Percentiles rank a stretch among this genome's conserved stretches.
Conservation (phyloP, 2,329 filamentous ascomycete genomes). For the Escovopsis sp. region DNA sequence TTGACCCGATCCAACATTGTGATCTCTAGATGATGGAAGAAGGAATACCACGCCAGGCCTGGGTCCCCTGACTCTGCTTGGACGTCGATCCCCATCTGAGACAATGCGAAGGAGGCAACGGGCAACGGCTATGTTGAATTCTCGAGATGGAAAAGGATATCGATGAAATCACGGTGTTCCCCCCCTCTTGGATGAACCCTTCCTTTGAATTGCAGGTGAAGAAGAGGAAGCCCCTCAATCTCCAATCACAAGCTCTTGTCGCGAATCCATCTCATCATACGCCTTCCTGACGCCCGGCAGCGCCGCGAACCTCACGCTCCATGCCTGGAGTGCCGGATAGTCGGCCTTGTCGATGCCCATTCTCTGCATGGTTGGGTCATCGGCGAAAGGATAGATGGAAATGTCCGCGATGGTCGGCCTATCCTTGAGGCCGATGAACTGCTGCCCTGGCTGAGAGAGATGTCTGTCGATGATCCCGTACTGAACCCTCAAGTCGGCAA, state of each 20-base stretch:
- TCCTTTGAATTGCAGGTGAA: background rate
- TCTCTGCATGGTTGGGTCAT: slow-evolving; percentile 4
- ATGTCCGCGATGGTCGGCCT: slow-evolving; percentile 7
- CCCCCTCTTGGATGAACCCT: background rate
- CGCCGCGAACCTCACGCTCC: slow-evolving; percentile 4
- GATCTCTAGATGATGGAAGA: too few relatives aligned
- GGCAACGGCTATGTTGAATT: too few relatives aligned
- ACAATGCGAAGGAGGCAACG: too few relatives aligned
- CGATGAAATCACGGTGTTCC: background rate
- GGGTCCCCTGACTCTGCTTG: too few relatives aligned
- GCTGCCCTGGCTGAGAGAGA: slow-evolving; percentile 5
- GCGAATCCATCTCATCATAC: slow-evolving; percentile 3
- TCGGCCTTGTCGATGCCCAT: slow-evolving; percentile 3
- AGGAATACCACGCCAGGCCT: too few relatives aligned
- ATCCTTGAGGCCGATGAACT: slow-evolving; percentile 4
- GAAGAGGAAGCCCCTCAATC: background rate
- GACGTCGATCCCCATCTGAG: too few relatives aligned
- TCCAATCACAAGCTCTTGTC: background rate
- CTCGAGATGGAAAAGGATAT: too few relatives aligned
- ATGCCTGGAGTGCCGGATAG: slow-evolving; percentile 4
- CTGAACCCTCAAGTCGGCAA: slow-evolving; percentile 1
- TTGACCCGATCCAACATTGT: too few relatives aligned
- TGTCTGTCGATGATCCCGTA: slow-evolving; percentile 2
- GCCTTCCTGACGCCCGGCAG: slow-evolving; percentile 4
- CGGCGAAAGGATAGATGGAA: slow-evolving; percentile 5